These are phyloP conservation scores for Biscogniauxia mediterranea DNA, from an alignment of 2,329 filamentous ascomycete genomes.

Conservation along the genomic window DNA sequence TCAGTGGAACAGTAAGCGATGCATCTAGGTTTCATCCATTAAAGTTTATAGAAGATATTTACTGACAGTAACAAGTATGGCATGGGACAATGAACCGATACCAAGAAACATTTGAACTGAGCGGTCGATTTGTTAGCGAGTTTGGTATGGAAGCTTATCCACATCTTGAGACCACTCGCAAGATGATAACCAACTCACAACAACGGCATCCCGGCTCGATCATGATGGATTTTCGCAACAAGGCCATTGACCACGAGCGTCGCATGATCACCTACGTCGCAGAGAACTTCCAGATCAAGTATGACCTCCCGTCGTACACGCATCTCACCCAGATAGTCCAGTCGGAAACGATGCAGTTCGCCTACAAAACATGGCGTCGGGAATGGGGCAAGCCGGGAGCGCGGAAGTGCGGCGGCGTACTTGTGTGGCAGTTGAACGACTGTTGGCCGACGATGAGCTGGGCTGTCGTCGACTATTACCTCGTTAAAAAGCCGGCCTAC, in stretches of 20 bases:
- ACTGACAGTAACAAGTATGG: constrained; percentile 53
- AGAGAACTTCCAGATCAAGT: constrained; percentile 65
- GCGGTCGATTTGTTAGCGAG: constrained; percentile 76
- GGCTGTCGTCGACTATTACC: constrained; percentile 64
- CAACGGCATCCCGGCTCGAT: constrained; percentile 65
- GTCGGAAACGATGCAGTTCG: constrained; percentile 49
- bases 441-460: constrained; percentile 67
- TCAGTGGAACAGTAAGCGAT: constrained; percentile 64
- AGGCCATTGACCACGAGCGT: constrained; percentile 73
- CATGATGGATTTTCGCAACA: constrained; percentile 79
- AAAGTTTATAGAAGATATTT: constrained; percentile 3
- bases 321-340: constrained; percentile 56
- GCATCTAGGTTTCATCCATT: neutral
- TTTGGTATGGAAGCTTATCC: constrained; percentile 84
- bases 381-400: constrained; percentile 58
- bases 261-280: constrained; percentile 72
- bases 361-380: constrained; percentile 57
- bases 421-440: constrained; percentile 71
- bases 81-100: constrained; percentile 76
- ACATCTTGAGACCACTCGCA: constrained; percentile 66
- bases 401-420: constrained; percentile 61
- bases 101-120: constrained; percentile 68
- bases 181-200: constrained; percentile 55
- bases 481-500: constrained; percentile 65
- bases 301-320: constrained; percentile 45